A percentile compares a stretch with the other conserved stretches of the same genome.
These are phyloP conservation scores for Globisporangium lucens DNA, from an alignment of 352 stramenopile genomes.

Conservation along the genomic window DNA sequence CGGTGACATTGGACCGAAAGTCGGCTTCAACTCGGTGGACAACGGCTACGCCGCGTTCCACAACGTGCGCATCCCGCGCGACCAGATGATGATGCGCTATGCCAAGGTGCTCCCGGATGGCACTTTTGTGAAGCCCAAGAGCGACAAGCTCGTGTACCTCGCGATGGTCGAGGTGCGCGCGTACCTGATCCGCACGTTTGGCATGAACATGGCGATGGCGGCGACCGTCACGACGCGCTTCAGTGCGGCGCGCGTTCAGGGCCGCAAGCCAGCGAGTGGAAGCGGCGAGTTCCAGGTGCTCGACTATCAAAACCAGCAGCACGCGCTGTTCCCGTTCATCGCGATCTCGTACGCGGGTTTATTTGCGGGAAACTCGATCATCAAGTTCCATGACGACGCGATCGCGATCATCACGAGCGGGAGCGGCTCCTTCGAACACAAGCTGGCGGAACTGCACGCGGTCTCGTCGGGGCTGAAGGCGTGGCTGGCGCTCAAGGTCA, in stretches of 20 bases:
- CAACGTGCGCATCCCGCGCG: slow-evolving; percentile 82
- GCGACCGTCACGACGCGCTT: slow-evolving; percentile 30
- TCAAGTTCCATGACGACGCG: slow-evolving; percentile 23
- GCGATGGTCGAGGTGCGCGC: slow-evolving; percentile 31
- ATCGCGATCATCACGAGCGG: slow-evolving; percentile 23
- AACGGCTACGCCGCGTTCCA: slow-evolving; percentile 90
- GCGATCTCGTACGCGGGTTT: slow-evolving; percentile 38
- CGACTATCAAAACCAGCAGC: slow-evolving; percentile 39
- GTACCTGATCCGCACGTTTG: slow-evolving; percentile 12
- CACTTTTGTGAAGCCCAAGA: slow-evolving; percentile 61
- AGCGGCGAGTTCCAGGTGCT: slow-evolving; percentile 36
- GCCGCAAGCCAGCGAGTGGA: slow-evolving; percentile 12
- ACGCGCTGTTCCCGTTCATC: slow-evolving; percentile 37
- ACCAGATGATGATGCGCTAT: slow-evolving; percentile 53
- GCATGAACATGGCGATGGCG: slow-evolving; percentile 11
- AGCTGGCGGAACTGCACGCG: slow-evolving; percentile 35
- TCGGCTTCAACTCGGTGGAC: slow-evolving; percentile 90
- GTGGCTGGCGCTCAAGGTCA: slow-evolving; percentile 32
- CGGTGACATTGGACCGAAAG: slow-evolving; percentile 92
- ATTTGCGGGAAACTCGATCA: slow-evolving; percentile 26
- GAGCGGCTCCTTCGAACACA: slow-evolving; percentile 17
- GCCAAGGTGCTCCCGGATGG: slow-evolving; percentile 51
- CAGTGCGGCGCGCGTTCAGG: slow-evolving; percentile 28
- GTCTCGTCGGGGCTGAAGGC: slow-evolving; percentile 42
- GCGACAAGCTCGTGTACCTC: slow-evolving; percentile 53